phyloP scores from a whole-genome alignment of 768 basidiomycete species.

The Mycena capillaripes region DNA sequence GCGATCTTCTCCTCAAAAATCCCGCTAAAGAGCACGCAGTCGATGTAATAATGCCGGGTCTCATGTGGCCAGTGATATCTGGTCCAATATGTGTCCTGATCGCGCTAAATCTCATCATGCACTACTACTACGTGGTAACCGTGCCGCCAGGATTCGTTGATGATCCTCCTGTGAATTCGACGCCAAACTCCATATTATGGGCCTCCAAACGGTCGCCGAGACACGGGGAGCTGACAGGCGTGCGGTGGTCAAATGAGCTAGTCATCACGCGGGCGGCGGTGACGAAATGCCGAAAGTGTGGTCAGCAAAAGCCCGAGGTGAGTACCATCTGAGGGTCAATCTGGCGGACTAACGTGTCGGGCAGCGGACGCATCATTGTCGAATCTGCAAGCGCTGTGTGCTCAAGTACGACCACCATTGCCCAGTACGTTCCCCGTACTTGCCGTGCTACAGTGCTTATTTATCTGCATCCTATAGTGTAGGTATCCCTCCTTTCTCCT shows the following conservation, averaged over 20 bases:
- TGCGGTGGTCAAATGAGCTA: slow-evolving; percentile 62
- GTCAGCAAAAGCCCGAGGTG: slow-evolving; percentile 79
- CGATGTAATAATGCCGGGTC: slow-evolving; percentile 79
- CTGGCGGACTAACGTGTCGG: background rate
- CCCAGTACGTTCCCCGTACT: slow-evolving; percentile 70
- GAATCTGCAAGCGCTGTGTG: slow-evolving; percentile 91
- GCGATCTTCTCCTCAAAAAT: background rate
- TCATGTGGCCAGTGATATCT: slow-evolving; percentile 70
- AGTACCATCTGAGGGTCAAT: background rate
- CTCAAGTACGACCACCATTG: slow-evolving; percentile 94
- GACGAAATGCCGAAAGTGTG: slow-evolving; percentile 80
- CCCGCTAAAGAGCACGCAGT: slow-evolving; percentile 60
- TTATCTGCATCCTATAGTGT: slow-evolving; percentile 17
- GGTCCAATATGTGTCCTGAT: slow-evolving; percentile 82
- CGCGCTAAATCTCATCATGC: slow-evolving; percentile 79
- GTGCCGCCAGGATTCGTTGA: slow-evolving; percentile 84
- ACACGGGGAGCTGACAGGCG: slow-evolving; percentile 51
- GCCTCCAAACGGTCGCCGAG: slow-evolving; percentile 55
- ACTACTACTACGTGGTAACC: slow-evolving; percentile 91
- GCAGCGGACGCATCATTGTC: slow-evolving; percentile 94
- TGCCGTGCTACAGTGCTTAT: background rate
- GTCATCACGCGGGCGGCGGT: slow-evolving; percentile 67
- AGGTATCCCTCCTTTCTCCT: background rate
- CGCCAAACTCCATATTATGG: slow-evolving; percentile 65
- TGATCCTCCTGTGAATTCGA: slow-evolving; percentile 58